Percentiles rank a stretch among this genome's conserved stretches.
These are phyloP conservation scores for Ophiostoma montium DNA, from an alignment of 2,329 filamentous ascomycete species.

Conservation along the genomic window DNA sequence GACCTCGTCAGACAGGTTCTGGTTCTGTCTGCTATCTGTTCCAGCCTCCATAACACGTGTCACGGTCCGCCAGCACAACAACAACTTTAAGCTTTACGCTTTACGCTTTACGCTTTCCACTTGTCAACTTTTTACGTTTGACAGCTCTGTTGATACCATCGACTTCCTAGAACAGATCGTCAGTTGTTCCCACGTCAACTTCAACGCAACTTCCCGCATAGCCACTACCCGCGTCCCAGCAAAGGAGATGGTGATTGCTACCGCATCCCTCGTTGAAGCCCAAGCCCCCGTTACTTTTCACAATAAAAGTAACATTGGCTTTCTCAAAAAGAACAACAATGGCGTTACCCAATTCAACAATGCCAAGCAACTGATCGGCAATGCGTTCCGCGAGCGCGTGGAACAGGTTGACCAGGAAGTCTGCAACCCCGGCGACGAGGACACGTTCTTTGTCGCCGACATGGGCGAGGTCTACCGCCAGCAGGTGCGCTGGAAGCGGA, in stretches of 20 bases:
- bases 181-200: background rate
- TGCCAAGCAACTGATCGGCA: conserved; percentile 71
- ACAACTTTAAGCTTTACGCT: too few relatives aligned
- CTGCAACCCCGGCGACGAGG: conserved; percentile 87
- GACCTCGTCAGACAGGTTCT: conserved; percentile 84
- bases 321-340: conserved; percentile 30
- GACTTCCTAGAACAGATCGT: conserved; percentile 47
- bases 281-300: conserved; percentile 32
- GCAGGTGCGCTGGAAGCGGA: conserved; percentile 95
- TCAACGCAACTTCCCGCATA: background rate
- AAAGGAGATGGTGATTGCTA: conserved; percentile 52
- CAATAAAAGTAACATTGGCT: conserved; percentile 32
- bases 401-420: conserved; percentile 71
- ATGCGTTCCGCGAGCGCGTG: conserved; percentile 75
- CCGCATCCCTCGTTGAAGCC: conserved; percentile 38
- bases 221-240: background rate
- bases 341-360: conserved; percentile 23
- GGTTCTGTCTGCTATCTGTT: conserved; percentile 88
- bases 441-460: conserved; percentile 96
- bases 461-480: conserved; percentile 97
- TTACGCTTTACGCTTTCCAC: too few relatives aligned
- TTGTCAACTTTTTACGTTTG: too few relatives aligned
- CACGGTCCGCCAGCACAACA: too few relatives aligned
- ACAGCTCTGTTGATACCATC: too few relatives aligned
- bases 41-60: conserved; percentile 76